Percentiles rank a stretch among this genome's conserved stretches.
These are phyloP conservation scores for Protomyces lactucae-debilis DNA, from an alignment of 1,139 yeast species.

Conservation along the genomic window DNA sequence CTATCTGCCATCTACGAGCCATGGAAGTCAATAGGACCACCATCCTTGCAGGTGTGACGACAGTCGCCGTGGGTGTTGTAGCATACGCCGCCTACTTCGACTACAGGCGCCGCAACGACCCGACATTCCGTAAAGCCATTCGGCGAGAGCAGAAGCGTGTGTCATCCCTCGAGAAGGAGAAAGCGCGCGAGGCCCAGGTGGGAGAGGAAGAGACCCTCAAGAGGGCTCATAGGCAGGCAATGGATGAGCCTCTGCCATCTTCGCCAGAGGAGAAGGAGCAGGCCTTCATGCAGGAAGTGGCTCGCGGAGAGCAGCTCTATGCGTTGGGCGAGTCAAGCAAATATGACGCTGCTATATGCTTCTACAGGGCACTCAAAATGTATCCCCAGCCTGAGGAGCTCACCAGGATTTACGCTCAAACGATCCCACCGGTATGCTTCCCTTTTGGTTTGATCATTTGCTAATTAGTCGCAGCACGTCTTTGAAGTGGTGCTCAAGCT, in stretches of 20 bases:
- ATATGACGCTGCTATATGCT: conserved; percentile 76
- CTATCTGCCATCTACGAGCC: not conserved
- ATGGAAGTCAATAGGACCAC: conserved; percentile 24
- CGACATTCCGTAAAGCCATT: conserved; percentile 58
- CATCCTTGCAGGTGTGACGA: conserved; percentile 6
- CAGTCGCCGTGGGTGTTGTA: conserved; percentile 45
- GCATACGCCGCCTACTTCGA: conserved; percentile 80
- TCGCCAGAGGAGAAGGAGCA: conserved; percentile 65
- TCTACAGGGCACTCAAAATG: conserved; percentile 90
- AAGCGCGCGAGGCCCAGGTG: conserved; percentile 54
- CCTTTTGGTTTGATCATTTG: not conserved
- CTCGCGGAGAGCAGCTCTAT: conserved; percentile 58
- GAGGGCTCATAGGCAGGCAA: conserved; percentile 56
- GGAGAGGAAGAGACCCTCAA: conserved; percentile 53
- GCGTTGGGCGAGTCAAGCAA: conserved; percentile 46
- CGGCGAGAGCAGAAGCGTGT: conserved; percentile 46
- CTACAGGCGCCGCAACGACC: conserved; percentile 77
- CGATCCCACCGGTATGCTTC: conserved; percentile 27
- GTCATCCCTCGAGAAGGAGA: conserved; percentile 46
- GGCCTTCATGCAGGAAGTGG: conserved; percentile 76
- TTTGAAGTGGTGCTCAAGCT: conserved; percentile 15
- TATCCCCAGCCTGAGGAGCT: conserved; percentile 94
- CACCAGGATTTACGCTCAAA: conserved; percentile 67
- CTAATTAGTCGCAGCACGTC: conserved; percentile 4
- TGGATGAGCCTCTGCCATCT: conserved; percentile 71